Evolutionary conservation across 2,329 filamentous ascomycete genomes (phyloP), one percentile per base, ranked within the genome.

Genomic region (Aspergillus amoenus): DNA sequence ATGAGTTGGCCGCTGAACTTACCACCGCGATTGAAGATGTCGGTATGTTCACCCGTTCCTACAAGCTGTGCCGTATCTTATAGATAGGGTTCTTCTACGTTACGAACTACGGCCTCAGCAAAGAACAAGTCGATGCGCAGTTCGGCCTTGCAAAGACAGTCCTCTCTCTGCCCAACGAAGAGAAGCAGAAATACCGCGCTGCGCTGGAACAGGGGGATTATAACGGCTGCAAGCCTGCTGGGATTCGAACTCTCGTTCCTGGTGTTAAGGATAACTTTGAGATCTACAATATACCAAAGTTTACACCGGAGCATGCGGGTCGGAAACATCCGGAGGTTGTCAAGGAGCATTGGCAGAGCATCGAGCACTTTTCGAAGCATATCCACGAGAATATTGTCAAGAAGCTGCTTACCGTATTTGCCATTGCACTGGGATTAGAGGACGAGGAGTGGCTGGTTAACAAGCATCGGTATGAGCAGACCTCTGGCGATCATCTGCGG

Each of bases 201-300:
- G 72, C 80, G 41, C 74, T 82, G 3, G 80, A 79, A 49, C 72
- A 77, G 27, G 83, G 81, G 0, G 79, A 79, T 30, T 85, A 85
- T 67, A 84, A 84, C 58, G 83, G 82, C 4, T 83, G 81, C 61
- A 76, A 79, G 27, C 79, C 79, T 0, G 64, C 76, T 2, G 34
- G 34, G 1, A 80, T 80, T 1, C 52, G 59, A 7, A 56, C 68
- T 17, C 58, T 60, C 15, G 67, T 68, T 2, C 1, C 74, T 82
- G 0, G 72, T 76, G 1, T 79, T 82, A 15, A 82, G 87, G 63
- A 85, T 84, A 65, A 73, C 80, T 27, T 81, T 37, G 80, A 86
- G 64, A 79, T 85, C n/a, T 86, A 82, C 74, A 85, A 86, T 64
- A 79, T 85, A 13, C 79, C 81, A 58, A 87, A 87, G 63, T 86